Conservation (phyloP, 768 basidiomycete genomes). For the Leucosporidium scottii region DNA sequence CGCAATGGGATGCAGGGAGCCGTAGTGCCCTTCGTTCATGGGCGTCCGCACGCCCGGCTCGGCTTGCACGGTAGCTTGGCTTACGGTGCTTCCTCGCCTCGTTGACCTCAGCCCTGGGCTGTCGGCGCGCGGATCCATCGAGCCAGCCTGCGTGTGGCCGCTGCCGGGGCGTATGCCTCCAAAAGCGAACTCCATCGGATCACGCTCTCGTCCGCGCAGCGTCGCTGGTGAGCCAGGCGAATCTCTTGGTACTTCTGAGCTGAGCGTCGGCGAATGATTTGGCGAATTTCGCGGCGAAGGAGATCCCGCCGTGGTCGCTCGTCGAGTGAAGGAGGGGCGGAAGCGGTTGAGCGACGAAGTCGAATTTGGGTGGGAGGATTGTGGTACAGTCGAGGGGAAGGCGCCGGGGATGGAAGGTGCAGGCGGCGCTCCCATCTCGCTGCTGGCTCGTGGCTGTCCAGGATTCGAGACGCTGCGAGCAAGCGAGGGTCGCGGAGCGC, state of each 20-base stretch:
- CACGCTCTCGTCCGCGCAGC: conserved; percentile 18
- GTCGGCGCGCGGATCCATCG: neutral
- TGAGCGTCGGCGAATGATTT: neutral
- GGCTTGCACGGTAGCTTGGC: conserved; percentile 20
- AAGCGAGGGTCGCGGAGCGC: conserved; percentile 6
- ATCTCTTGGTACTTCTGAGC: neutral
- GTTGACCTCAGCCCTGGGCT: neutral
- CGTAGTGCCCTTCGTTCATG: neutral
- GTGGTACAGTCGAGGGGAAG: neutral
- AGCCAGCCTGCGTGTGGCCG: neutral
- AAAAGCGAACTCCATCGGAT: conserved; percentile 20
- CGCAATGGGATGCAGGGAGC: conserved; percentile 7
- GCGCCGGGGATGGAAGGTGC: neutral
- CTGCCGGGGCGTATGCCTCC: neutral
- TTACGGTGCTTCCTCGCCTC: conserved; percentile 17
- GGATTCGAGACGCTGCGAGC: conserved; percentile 22
- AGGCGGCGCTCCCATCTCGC: neutral
- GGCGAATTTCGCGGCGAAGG: conserved; percentile 2
- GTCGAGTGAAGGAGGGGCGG: neutral
- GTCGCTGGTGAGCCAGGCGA: conserved; percentile 24
- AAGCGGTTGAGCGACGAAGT: neutral
- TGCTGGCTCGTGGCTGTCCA: neutral
- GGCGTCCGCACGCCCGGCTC: neutral
- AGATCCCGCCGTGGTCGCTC: neutral
- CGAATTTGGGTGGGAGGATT: neutral